Evolutionary conservation across 2,329 filamentous ascomycete species (phyloP).

Genomic region (Colletotrichum sp.): DNA sequence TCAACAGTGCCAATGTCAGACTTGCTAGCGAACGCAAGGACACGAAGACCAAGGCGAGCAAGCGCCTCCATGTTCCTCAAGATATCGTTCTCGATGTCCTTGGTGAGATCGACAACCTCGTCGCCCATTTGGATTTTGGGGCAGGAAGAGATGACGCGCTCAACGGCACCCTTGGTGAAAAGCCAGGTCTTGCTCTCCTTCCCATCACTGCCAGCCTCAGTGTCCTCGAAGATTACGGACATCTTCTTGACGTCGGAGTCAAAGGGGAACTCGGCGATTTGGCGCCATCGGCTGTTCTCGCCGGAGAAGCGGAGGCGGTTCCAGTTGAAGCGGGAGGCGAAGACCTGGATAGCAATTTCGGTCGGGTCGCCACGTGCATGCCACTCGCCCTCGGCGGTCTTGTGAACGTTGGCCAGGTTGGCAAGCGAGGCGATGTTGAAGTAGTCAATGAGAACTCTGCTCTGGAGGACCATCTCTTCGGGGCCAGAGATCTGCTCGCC

Average conservation of each 20-base stretch:
- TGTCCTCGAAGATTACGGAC: conserved; percentile 69
- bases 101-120: conserved; percentile 51
- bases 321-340: conserved; percentile 72
- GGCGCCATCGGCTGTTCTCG: conserved; percentile 55
- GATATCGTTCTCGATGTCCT: conserved; percentile 60
- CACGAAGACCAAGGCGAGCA: conserved; percentile 70
- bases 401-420: conserved; percentile 68
- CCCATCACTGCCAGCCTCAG: conserved; percentile 28
- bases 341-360: conserved; percentile 78
- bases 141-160: conserved; percentile 70
- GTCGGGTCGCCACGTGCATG: conserved; percentile 70
- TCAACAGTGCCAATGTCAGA: conserved; percentile 40
- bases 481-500: conserved; percentile 29
- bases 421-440: conserved; percentile 69
- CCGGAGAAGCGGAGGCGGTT: conserved; percentile 59
- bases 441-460: conserved; percentile 51
- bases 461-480: conserved; percentile 41
- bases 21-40: conserved; percentile 67
- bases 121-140: conserved; percentile 51
- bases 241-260: conserved; percentile 79
- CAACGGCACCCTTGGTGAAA: conserved; percentile 73
- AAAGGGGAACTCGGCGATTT: conserved; percentile 74
- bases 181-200: conserved; percentile 43
- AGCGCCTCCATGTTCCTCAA: conserved; percentile 73
- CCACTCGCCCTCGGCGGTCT: conserved; percentile 59